Evolutionary conservation across 192 early-diverging fungal genomes (phyloP), one percentile per base, ranked within the genome.

Genomic region (Linnemannia elongata): DNA sequence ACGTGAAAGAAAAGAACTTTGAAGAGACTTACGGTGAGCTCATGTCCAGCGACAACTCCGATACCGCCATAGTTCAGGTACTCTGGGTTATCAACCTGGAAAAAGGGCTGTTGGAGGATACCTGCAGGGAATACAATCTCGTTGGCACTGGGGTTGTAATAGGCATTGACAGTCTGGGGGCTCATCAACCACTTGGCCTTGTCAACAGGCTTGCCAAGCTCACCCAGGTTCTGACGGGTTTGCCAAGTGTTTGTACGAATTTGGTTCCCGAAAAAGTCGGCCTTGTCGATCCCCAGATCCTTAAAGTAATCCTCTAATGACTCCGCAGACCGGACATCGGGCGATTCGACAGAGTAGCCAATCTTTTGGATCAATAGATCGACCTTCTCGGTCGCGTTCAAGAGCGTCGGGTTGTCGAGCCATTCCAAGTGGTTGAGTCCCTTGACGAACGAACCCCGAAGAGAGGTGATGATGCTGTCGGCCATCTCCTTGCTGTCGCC

Each of bases 11-110:
- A 63, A 72, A 10, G 18, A 49, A 15, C 27, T 13, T 3, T 27
- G 33, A 60, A 27, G 20, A 18, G 4, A 69, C 75, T 81, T 88
- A 92, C 91, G 38, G 90, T 93, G n/a, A 96, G 84, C 79, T 96
- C 95, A 81, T 96, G 95, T 3, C 95, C 95, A 52, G 95, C 92
- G 35, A 96, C 90, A 57, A 91, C 87, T 24, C 95, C 95, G 39
- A 94, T 90, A 9, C 88, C 89, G 24, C 94, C 95, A 88, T 93
- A 96, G 75, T 95, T 95, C 73, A 96, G 42, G 55, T 90, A 90
- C 71, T 86, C 88, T 18, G 94, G 93, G 70, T 90, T 92, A 9
- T 81, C 41, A 1, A 83, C 42, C 74, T 90, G 89, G 76, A 93
- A 96, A 54, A 95, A 90, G 6, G 95, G 95, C 3, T 86, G 86